A percentile compares a stretch with the other conserved stretches of the same genome.
These are phyloP conservation scores for Coemansia sp. DNA, from an alignment of 192 early-diverging fungal species.

Conservation along the genomic window DNA sequence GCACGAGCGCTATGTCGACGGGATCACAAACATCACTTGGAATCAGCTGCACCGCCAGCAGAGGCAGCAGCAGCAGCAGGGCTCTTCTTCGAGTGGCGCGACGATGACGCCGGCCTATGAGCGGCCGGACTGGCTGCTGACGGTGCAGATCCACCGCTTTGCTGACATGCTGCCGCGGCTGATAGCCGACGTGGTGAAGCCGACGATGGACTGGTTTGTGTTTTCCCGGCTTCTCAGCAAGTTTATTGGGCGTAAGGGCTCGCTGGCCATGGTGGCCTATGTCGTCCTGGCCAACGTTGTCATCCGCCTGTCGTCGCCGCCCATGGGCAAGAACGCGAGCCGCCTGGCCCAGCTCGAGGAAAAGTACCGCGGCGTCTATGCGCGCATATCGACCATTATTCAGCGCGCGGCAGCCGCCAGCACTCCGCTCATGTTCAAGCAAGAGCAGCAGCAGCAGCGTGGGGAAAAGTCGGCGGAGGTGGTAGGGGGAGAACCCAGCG, in stretches of 20 bases:
- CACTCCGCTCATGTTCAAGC: conserved; percentile 32
- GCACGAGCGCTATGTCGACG: conserved; percentile 47
- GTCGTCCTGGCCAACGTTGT: conserved; percentile 36
- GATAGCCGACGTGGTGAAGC: conserved; percentile 46
- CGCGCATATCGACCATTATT: conserved; percentile 34
- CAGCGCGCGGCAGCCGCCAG: conserved; percentile 31
- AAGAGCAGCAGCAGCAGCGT: conserved; percentile 12
- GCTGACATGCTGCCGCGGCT: conserved; percentile 49
- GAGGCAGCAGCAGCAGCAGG: too few relatives aligned
- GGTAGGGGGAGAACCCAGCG: background rate
- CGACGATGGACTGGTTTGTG: conserved; percentile 48
- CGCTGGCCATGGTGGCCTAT: conserved; percentile 46
- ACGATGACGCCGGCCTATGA: conserved; percentile 32
- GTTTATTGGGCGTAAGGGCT: conserved; percentile 39
- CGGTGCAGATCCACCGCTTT: conserved; percentile 51
- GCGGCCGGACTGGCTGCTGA: conserved; percentile 50
- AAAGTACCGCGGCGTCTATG: conserved; percentile 41
- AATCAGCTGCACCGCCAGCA: conserved; percentile 38
- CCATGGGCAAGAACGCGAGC: conserved; percentile 33
- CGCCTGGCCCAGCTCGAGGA: conserved; percentile 35
- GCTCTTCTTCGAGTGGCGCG: too few relatives aligned
- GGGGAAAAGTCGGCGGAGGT: background rate
- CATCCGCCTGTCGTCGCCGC: conserved; percentile 43
- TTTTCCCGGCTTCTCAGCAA: conserved; percentile 47
- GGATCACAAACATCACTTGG: conserved; percentile 51